These are phyloP conservation scores for Apodospora peruviana DNA, from an alignment of 495 filamentous ascomycete genomes.

Conservation along the genomic window DNA sequence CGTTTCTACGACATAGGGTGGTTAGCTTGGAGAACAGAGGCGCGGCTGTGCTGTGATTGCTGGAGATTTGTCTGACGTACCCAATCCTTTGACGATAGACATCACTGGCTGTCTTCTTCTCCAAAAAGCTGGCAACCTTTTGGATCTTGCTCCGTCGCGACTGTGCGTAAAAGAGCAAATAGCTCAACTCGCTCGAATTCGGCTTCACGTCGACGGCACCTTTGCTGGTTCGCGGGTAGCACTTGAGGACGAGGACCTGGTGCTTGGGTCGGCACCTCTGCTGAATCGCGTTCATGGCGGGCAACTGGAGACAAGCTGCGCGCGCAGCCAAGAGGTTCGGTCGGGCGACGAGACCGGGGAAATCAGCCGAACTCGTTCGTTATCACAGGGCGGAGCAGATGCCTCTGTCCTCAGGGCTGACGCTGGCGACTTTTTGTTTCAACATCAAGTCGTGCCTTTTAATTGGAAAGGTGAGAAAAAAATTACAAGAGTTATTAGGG, in stretches of 20 bases:
- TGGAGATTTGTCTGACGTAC: conserved; percentile 45
- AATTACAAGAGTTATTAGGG: no score
- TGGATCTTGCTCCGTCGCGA: conserved; percentile 89
- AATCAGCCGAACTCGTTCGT: no score
- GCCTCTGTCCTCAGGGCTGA: neutral
- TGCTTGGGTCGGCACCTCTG: conserved; percentile 77
- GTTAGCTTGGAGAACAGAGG: neutral
- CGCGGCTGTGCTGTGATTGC: neutral
- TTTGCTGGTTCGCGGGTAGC: conserved; percentile 86
- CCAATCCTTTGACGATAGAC: conserved; percentile 75
- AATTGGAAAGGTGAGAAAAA: no score
- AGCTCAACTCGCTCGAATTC: conserved; percentile 90
- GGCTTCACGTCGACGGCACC: conserved; percentile 84
- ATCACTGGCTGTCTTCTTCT: conserved; percentile 83
- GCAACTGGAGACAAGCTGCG: neutral
- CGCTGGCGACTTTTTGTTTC: neutral
- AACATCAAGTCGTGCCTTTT: neutral
- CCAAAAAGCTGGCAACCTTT: conserved; percentile 86
- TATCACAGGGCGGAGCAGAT: neutral
- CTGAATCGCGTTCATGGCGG: conserved; percentile 51
- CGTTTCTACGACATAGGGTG: conserved; percentile 55
- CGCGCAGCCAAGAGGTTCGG: neutral
- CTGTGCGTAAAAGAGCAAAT: conserved; percentile 90
- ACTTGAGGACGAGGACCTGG: conserved; percentile 87
- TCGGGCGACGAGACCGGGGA: neutral